These are phyloP conservation scores for Scheffersomyces illinoinensis DNA, from an alignment of 1,139 yeast genomes.

Conservation along the genomic window DNA sequence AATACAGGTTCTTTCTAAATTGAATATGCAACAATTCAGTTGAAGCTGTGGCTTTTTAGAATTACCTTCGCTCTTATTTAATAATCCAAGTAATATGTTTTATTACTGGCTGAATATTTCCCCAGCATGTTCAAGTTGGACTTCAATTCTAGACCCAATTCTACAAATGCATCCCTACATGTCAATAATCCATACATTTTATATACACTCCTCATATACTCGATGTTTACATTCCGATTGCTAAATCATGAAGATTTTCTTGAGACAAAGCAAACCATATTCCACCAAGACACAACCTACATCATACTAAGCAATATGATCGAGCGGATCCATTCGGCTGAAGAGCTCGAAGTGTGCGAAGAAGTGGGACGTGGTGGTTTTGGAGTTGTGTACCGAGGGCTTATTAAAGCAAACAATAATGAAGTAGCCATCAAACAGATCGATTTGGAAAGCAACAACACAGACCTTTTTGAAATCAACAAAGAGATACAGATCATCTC, in stretches of 20 bases:
- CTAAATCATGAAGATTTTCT: background rate
- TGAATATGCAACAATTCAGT: background rate
- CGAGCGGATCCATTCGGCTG: slow-evolving; percentile 31
- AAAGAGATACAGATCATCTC: slow-evolving; percentile 76
- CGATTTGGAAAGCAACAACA: slow-evolving; percentile 75
- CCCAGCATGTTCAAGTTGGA: background rate
- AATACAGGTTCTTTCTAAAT: too few species aligned
- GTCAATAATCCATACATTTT: background rate
- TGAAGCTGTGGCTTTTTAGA: background rate
- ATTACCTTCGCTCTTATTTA: background rate
- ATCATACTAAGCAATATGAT: slow-evolving; percentile 2
- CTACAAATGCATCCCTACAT: too few species aligned
- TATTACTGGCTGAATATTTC: background rate
- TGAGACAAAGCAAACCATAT: slow-evolving; percentile 5
- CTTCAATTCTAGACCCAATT: background rate
- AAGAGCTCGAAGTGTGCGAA: slow-evolving; percentile 57
- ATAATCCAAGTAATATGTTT: too few species aligned
- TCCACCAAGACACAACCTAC: slow-evolving; percentile 2
- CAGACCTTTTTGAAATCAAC: slow-evolving; percentile 77
- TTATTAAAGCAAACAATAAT: slow-evolving; percentile 48
- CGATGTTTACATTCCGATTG: background rate
- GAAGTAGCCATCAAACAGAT: slow-evolving; percentile 73
- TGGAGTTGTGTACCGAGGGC: slow-evolving; percentile 81
- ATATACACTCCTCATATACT: background rate
- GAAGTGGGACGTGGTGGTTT: slow-evolving; percentile 89